Evolutionary conservation across 2,329 filamentous ascomycete genomes (phyloP), one percentile per base, ranked within the genome.

Genomic region (Ramularia endophylla): DNA sequence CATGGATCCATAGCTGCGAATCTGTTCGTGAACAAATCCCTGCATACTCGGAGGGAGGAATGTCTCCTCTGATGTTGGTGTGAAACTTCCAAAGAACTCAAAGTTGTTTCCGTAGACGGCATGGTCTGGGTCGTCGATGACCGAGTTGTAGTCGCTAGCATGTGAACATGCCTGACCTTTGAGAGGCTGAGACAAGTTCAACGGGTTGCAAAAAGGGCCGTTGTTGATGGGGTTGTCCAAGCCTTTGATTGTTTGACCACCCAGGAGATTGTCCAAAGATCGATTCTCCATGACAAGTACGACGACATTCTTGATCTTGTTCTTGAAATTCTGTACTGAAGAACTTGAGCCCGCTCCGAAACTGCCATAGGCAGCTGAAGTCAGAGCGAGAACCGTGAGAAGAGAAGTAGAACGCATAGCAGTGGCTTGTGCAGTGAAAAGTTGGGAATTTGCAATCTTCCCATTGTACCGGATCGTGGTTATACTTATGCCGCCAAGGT

Each of bases 41-140:
- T 51, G 54, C 63, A 67, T 66, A 20, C 52, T 63, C 16, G 63
- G 62, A 5, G 30, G 36, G 22, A 33, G 16, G 9, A 6, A 15
- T 8, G 56, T 54, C 33, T 65, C 63, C 20, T 60, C 50, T 18
- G 60, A 60, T 18, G 56, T 57, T 6, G 56, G 60, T 11, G 63
- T 53, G 57, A 62, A 66, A 38, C 60, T 65, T 37, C 57, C 56
- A 50, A 63, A 66, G 44, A 65, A 65, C 46, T 66, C 54, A 38
- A 65, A 65, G 15, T 55, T 59, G 15, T 40, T 44, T 25, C 51
- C 51, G 19, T 48, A 48, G 30, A 54, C 44, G 17, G 43, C 44
- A 40, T 66, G 63, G 36, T 65, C 64, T 2, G 64, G 64, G 44
- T 64, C 64, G 53, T 67, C 63, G 29, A 65, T 65, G 19, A 62